Percentiles rank a stretch among this genome's conserved stretches.
These are phyloP conservation scores for Trypanosomatidae sp. DNA, from an alignment of 208 protist species.

Conservation along the genomic window DNA sequence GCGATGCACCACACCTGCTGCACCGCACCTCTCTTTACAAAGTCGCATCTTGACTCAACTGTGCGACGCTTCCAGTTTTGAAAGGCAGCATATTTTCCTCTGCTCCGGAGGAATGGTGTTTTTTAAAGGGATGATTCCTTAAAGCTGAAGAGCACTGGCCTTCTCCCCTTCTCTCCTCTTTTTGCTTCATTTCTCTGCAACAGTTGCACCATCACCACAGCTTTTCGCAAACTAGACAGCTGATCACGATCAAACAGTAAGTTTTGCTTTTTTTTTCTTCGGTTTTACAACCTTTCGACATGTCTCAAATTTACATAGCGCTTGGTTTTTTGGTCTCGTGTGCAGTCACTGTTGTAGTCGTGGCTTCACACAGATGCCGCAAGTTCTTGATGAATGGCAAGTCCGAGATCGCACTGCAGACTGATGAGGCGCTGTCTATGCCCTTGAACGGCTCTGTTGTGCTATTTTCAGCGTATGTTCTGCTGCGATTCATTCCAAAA, in stretches of 20 bases:
- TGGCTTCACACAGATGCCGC: slow-evolving; percentile 46
- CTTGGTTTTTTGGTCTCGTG: slow-evolving; percentile 41
- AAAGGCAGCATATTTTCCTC: slow-evolving; percentile 2
- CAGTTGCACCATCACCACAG: too few species aligned
- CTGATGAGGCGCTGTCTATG: slow-evolving; percentile 59
- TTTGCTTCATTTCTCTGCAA: too few species aligned
- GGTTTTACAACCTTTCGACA: too few species aligned
- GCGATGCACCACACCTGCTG: too few species aligned
- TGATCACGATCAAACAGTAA: too few species aligned
- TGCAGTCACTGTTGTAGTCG: slow-evolving; percentile 46
- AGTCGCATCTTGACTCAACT: too few species aligned
- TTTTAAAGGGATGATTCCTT: not conserved
- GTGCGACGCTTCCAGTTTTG: too few species aligned
- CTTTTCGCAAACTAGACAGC: too few species aligned
- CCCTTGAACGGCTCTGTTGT: slow-evolving; percentile 81
- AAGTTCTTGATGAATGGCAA: slow-evolving; percentile 33
- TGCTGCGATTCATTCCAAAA: slow-evolving; percentile 81
- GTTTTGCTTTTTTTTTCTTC: too few species aligned
- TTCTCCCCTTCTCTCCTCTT: not conserved
- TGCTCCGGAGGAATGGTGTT: too few species aligned
- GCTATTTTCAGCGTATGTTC: slow-evolving; percentile 79
- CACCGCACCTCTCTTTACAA: too few species aligned
- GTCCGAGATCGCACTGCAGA: slow-evolving; percentile 38
- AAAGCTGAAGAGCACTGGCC: not conserved
- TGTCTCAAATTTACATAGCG: slow-evolving; percentile 55